Evolutionary conservation across 2,329 filamentous ascomycete genomes (phyloP).

Genomic region (Talaromyces sp.): DNA sequence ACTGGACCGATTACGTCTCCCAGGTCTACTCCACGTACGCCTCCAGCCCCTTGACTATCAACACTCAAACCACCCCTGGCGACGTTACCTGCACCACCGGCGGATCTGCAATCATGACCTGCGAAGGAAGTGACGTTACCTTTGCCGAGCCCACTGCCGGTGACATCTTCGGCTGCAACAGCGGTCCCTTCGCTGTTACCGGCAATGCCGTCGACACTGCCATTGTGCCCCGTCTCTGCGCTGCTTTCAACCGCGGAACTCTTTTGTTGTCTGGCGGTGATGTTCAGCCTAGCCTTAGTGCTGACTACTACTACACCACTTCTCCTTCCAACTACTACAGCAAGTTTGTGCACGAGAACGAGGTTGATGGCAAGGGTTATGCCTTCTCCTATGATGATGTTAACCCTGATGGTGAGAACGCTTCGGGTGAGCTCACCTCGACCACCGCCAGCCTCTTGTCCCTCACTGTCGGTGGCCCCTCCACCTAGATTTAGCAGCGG

Average conservation of each 20-base stretch:
- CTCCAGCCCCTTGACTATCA: slow-evolving; percentile 45
- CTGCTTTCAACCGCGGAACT: slow-evolving; percentile 49
- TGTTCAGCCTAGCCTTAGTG: slow-evolving; percentile 42
- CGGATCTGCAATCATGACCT: slow-evolving; percentile 34
- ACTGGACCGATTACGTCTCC: slow-evolving; percentile 52
- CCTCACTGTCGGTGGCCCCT: slow-evolving; percentile 46
- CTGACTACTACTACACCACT: slow-evolving; percentile 43
- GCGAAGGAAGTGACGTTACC: slow-evolving; percentile 42
- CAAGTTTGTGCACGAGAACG: slow-evolving; percentile 55
- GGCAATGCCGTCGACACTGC: slow-evolving; percentile 45
- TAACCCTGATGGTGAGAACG: slow-evolving; percentile 51
- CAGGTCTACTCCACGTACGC: slow-evolving; percentile 53
- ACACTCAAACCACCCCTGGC: slow-evolving; percentile 55
- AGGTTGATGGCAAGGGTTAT: slow-evolving; percentile 59
- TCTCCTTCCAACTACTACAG: slow-evolving; percentile 46
- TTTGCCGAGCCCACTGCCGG: slow-evolving; percentile 44
- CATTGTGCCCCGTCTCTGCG: slow-evolving; percentile 49
- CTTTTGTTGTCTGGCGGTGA: slow-evolving; percentile 48
- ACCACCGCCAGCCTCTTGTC: slow-evolving; percentile 47
- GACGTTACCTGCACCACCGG: slow-evolving; percentile 44
- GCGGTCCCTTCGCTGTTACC: slow-evolving; percentile 42
- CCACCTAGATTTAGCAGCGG: background rate
- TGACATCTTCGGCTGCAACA: slow-evolving; percentile 54
- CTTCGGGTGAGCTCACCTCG: slow-evolving; percentile 53
- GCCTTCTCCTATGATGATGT: slow-evolving; percentile 68